These are phyloP conservation scores for Candida succiphila DNA, from an alignment of 805 yeast species.

Conservation along the genomic window DNA sequence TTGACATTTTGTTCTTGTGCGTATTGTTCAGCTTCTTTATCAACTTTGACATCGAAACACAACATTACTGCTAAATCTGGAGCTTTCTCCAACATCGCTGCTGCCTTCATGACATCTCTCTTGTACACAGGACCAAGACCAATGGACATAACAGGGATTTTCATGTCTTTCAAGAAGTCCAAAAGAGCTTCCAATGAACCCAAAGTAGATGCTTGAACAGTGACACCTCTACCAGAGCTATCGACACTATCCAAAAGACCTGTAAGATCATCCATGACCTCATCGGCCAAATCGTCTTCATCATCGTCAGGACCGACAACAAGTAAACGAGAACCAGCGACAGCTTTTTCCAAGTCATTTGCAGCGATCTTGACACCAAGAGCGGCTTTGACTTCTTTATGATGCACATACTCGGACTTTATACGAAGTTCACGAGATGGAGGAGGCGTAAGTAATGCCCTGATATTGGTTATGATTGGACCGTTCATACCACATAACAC, in stretches of 20 bases:
- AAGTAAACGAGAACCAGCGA: conserved; percentile 93
- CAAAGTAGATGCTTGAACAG: conserved; percentile 95
- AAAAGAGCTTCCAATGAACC: conserved; percentile 96
- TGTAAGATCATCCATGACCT: conserved; percentile 96
- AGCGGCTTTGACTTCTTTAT: conserved; percentile 97
- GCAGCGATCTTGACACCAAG: conserved; percentile 98
- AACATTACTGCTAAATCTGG: conserved; percentile 96
- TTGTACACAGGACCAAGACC: conserved; percentile 97
- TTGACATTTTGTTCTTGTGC: conserved; percentile 89
- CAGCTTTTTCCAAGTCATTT: conserved; percentile 94
- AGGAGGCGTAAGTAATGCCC: conserved; percentile 96
- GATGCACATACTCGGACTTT: conserved; percentile 94
- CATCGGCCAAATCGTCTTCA: conserved; percentile 95
- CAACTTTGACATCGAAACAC: conserved; percentile 95
- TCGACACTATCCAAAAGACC: conserved; percentile 93
- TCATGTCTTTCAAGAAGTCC: conserved; percentile 96
- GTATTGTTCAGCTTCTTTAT: conserved; percentile 96
- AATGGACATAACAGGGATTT: conserved; percentile 98
- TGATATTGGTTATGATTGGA: conserved; percentile 90
- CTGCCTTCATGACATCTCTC: conserved; percentile 96
- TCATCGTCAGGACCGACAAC: conserved; percentile 97
- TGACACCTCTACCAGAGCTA: conserved; percentile 91
- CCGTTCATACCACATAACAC: conserved; percentile 98
- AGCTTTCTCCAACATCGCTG: conserved; percentile 94
- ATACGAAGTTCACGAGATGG: conserved; percentile 93